These are phyloP conservation scores for Protomyces pachydermus DNA, from an alignment of 1,139 yeast genomes.

Conservation along the genomic window DNA sequence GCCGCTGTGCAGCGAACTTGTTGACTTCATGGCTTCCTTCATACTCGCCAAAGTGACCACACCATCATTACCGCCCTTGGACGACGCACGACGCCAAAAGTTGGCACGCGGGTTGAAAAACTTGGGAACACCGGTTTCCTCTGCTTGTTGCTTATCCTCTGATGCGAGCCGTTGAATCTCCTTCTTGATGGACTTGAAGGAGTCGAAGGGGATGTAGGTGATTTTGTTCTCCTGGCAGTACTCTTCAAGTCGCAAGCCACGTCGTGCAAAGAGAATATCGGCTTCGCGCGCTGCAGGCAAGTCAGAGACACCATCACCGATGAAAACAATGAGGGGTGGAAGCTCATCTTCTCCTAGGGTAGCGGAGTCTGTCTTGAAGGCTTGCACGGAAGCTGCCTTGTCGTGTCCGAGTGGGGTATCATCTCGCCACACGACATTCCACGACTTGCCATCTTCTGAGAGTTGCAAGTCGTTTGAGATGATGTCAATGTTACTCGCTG, in stretches of 20 bases:
- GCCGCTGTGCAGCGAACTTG: constrained; percentile 14
- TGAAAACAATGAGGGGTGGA: constrained; percentile 42
- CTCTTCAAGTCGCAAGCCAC: constrained; percentile 43
- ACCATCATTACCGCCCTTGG: constrained; percentile 23
- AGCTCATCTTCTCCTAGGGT: constrained; percentile 30
- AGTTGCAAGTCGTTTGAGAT: constrained; percentile 55
- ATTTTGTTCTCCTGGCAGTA: constrained; percentile 44
- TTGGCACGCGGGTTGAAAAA: constrained; percentile 26
- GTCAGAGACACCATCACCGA: constrained; percentile 48
- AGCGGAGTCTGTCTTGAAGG: constrained; percentile 25
- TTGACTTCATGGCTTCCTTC: constrained; percentile 26
- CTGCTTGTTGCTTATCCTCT: constrained; percentile 17
- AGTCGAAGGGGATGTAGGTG: constrained; percentile 44
- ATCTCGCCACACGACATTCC: constrained; percentile 60
- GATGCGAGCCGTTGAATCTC: constrained; percentile 35
- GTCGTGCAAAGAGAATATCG: constrained; percentile 45
- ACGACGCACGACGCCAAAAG: constrained; percentile 25
- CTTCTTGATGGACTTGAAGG: constrained; percentile 43
- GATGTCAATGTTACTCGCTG: constrained; percentile 50
- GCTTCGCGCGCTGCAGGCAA: constrained; percentile 47
- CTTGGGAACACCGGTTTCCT: constrained; percentile 22
- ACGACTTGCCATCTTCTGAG: constrained; percentile 43
- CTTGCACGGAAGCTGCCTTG: constrained; percentile 54
- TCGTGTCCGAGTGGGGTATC: constrained; percentile 63
- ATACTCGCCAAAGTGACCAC: constrained; percentile 19